Evolutionary conservation across 495 filamentous ascomycete genomes (phyloP).

Genomic region (Aspergillus kassunensis): DNA sequence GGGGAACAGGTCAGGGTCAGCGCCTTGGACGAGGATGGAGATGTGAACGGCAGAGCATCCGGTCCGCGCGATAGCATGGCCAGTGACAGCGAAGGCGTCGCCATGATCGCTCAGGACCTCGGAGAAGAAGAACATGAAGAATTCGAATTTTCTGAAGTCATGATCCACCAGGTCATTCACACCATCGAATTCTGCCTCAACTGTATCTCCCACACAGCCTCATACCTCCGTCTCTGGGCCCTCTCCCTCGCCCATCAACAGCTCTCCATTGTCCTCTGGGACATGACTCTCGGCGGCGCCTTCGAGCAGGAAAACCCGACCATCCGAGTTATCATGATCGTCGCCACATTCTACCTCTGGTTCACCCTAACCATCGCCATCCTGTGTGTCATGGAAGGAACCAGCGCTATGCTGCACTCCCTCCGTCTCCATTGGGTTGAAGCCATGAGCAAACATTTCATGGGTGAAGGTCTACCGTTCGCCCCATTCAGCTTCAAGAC

Average conservation of each 20-base stretch:
- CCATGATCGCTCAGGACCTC: constrained; percentile 86
- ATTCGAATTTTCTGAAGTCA: constrained; percentile 91
- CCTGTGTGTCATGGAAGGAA: constrained; percentile 78
- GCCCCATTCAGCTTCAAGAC: constrained; percentile 87
- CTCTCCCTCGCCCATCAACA: constrained; percentile 96
- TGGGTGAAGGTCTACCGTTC: constrained; percentile 90
- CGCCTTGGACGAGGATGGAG: constrained; percentile 77
- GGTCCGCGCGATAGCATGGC: constrained; percentile 65
- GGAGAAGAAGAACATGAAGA: constrained; percentile 78
- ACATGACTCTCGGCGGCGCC: constrained; percentile 82
- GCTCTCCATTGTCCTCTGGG: constrained; percentile 92
- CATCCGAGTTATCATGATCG: constrained; percentile 70
- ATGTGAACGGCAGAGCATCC: constrained; percentile 40
- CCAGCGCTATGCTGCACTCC: constrained; percentile 87
- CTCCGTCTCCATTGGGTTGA: constrained; percentile 98
- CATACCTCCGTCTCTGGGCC: constrained; percentile 98
- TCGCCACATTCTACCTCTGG: constrained; percentile 80
- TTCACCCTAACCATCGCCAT: constrained; percentile 79
- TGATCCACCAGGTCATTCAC: constrained; percentile 99
- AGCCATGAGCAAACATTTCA: constrained; percentile 99
- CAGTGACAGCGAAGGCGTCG: constrained; percentile 81
- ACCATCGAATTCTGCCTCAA: constrained; percentile 99
- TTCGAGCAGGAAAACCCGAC: constrained; percentile 59
- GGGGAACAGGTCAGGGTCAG: constrained; percentile 83
- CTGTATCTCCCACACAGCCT: constrained; percentile 97